phyloP scores from a whole-genome alignment of 306 rosid genomes.

The Glycyrrhiza uralensis region DNA sequence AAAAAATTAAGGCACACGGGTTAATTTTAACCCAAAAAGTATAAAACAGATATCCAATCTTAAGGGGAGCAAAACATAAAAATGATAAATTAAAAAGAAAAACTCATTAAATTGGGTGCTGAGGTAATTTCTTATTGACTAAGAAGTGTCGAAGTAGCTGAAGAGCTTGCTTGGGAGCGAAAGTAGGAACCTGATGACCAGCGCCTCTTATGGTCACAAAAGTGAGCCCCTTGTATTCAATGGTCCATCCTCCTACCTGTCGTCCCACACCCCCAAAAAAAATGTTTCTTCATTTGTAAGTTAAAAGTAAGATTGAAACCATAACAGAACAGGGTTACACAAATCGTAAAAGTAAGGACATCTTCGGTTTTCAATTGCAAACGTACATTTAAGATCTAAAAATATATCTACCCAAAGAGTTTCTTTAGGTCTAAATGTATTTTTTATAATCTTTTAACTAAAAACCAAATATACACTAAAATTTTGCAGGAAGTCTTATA shows the following conservation, averaged over 20 bases:
- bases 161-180: slow-evolving; percentile 46
- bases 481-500: too few relatives aligned
- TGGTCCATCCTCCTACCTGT: slow-evolving; percentile 52
- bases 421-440: too few relatives aligned
- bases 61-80: not conserved
- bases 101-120: slow-evolving; percentile 17
- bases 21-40: not conserved
- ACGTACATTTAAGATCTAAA: too few relatives aligned
- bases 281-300: not conserved
- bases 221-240: slow-evolving; percentile 34
- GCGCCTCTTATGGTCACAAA: slow-evolving; percentile 54
- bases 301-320: not conserved
- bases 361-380: too few relatives aligned
- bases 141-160: slow-evolving; percentile 42
- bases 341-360: too few relatives aligned
- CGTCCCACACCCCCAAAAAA: not conserved
- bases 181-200: slow-evolving; percentile 57
- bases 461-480: too few relatives aligned
- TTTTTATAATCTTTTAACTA: too few relatives aligned
- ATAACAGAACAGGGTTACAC: not conserved
- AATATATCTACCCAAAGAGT: too few relatives aligned
- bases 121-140: slow-evolving; percentile 41
- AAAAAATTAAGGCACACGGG: not conserved
- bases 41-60: not conserved
- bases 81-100: not conserved